phyloP scores from a whole-genome alignment of 2,329 filamentous ascomycete species.

The Eutypella sp. region DNA sequence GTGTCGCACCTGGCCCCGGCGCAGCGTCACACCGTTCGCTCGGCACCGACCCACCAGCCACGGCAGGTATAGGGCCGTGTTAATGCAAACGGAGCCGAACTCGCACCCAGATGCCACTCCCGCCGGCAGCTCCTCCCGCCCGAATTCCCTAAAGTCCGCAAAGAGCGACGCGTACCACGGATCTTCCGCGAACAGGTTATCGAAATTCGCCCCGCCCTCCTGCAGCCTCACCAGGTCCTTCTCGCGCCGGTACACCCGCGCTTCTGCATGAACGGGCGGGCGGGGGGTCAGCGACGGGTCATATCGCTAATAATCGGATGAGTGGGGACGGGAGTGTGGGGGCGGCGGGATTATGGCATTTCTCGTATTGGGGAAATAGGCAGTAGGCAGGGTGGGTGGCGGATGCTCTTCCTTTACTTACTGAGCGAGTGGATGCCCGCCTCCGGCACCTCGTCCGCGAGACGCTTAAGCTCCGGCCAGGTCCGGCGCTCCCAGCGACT shows the following conservation, averaged over 20 bases:
- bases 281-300: no score
- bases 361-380: no score
- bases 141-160: conserved; percentile 63
- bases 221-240: conserved; percentile 49
- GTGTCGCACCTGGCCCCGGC: conserved; percentile 61
- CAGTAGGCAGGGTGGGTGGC: not conserved
- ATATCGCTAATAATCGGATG: no score
- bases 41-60: conserved; percentile 81
- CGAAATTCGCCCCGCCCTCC: conserved; percentile 50
- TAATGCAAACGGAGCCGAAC: conserved; percentile 87
- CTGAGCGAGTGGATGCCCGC: conserved; percentile 29
- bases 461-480: conserved; percentile 24
- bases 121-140: conserved; percentile 51
- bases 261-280: no score
- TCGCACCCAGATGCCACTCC: conserved; percentile 67
- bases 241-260: conserved; percentile 47
- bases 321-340: no score
- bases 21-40: conserved; percentile 64
- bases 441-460: conserved; percentile 28
- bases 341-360: no score
- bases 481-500: conserved; percentile 26
- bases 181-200: conserved; percentile 59
- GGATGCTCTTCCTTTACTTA: conserved; percentile 7
- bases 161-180: conserved; percentile 72
- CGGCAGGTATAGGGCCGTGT: conserved; percentile 80